Evolutionary conservation across 257 asterid species (phyloP).

Genomic region (Capsicum rhomboideum): DNA sequence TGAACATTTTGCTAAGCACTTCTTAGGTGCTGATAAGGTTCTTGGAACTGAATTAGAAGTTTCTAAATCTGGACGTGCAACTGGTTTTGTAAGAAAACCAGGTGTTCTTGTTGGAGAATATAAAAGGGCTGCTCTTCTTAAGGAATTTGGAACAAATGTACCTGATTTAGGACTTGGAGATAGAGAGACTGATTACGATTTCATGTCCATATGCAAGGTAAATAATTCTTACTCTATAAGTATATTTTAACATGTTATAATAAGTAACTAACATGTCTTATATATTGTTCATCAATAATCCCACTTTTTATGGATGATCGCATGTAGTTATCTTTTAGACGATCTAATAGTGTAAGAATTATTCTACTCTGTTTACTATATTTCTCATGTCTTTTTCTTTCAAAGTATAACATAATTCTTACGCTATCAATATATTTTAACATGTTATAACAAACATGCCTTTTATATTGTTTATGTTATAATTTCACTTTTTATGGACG

Average conservation of each 20-base stretch:
- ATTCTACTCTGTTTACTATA: too few species aligned
- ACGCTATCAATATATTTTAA: too few species aligned
- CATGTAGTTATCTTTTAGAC: neutral
- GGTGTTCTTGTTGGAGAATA: conserved; percentile 70
- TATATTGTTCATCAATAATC: neutral
- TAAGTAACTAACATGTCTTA: neutral
- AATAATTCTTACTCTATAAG: neutral
- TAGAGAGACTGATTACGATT: conserved; percentile 63
- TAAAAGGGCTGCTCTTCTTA: conserved; percentile 44
- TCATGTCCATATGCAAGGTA: conserved; percentile 95
- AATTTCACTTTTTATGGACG: too few species aligned
- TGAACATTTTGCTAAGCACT: conserved; percentile 54
- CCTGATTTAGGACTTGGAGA: conserved; percentile 91
- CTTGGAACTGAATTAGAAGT: conserved; percentile 71
- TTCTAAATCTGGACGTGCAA: conserved; percentile 57
- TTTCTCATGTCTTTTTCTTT: too few species aligned
- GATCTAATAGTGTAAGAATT: neutral
- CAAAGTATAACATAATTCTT: too few species aligned
- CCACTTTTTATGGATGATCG: neutral
- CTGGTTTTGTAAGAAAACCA: conserved; percentile 69
- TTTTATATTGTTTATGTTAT: too few species aligned
- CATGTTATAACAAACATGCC: too few species aligned
- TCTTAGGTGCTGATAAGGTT: conserved; percentile 81
- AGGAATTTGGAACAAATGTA: conserved; percentile 47
- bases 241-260: neutral